A percentile compares a stretch with the other conserved stretches of the same genome.
Conservation (phyloP, 1,284 basidiomycete genomes). For the Jaminaea rosea region DNA sequence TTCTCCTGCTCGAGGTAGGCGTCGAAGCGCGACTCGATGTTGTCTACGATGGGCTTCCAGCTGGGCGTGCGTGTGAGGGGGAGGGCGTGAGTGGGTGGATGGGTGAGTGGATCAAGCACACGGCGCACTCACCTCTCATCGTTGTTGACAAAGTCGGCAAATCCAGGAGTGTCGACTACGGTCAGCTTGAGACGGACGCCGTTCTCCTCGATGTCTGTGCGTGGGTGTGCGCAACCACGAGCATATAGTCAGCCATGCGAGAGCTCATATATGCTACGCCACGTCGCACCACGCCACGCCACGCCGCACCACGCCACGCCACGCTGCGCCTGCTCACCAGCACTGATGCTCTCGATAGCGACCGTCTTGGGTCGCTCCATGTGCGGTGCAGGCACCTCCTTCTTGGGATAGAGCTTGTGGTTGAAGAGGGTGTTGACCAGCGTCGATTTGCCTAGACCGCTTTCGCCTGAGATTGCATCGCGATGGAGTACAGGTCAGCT, state of each 20-base stretch:
- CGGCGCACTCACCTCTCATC: constrained; percentile 26
- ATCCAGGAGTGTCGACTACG: constrained; percentile 46
- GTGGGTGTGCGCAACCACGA: neutral
- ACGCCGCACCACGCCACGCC: neutral
- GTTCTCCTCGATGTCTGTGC: constrained; percentile 44
- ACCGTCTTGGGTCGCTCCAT: constrained; percentile 42
- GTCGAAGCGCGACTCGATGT: constrained; percentile 46
- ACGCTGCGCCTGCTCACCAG: constrained; percentile 18
- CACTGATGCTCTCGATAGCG: constrained; percentile 45
- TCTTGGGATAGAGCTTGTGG: constrained; percentile 43
- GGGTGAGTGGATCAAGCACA: neutral
- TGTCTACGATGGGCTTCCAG: constrained; percentile 46
- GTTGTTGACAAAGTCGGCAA: constrained; percentile 46
- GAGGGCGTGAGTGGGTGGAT: neutral
- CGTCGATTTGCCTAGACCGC: constrained; percentile 46
- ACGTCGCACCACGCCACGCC: neutral
- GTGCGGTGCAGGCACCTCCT: constrained; percentile 37
- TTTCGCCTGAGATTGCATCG: constrained; percentile 21
- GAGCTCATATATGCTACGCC: neutral
- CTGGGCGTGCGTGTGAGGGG: constrained; percentile 6
- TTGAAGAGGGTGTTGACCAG: constrained; percentile 47
- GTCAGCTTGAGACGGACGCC: constrained; percentile 44
- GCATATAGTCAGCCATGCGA: neutral
- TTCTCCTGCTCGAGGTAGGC: constrained; percentile 47
- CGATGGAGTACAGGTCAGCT: neutral